phyloP scores from a whole-genome alignment of 768 basidiomycete genomes.

The Trametes cingulata region DNA sequence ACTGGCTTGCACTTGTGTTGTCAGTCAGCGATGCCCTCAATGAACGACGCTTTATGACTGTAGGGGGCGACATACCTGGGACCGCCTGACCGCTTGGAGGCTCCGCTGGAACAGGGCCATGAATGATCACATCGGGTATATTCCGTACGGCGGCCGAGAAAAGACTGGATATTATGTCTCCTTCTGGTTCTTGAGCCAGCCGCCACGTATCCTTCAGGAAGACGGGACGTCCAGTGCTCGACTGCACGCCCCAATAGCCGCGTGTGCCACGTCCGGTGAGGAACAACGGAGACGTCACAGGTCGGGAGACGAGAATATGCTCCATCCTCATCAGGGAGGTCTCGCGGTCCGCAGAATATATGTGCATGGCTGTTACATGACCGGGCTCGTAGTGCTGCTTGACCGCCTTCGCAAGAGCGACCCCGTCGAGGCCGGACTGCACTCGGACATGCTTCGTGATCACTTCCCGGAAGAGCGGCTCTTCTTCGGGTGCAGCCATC shows the following conservation, averaged over 20 bases:
- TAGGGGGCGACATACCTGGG: not conserved
- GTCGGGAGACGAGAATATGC: constrained; percentile 2
- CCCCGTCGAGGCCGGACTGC: not conserved
- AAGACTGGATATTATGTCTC: not conserved
- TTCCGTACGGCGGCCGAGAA: not conserved
- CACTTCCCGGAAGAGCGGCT: not conserved
- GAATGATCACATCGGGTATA: not conserved
- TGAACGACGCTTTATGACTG: too few species aligned
- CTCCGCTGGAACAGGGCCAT: not conserved
- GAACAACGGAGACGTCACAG: not conserved
- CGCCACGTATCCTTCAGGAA: constrained; percentile 3
- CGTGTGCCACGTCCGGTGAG: constrained; percentile 5
- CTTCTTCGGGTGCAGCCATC: not conserved
- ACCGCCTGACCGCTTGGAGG: not conserved
- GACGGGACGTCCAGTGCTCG: not conserved
- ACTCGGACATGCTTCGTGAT: not conserved
- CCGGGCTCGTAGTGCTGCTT: constrained; percentile 4
- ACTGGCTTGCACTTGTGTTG: too few species aligned
- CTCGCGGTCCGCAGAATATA: not conserved
- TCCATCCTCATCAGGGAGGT: not conserved
- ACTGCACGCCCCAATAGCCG: constrained; percentile 14
- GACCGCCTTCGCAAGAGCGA: constrained; percentile 1
- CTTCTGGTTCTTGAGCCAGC: not conserved
- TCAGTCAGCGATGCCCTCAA: too few species aligned
- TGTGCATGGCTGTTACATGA: not conserved